phyloP scores from a whole-genome alignment of 2,329 filamentous ascomycete genomes.

The Albifimbria verrucaria region DNA sequence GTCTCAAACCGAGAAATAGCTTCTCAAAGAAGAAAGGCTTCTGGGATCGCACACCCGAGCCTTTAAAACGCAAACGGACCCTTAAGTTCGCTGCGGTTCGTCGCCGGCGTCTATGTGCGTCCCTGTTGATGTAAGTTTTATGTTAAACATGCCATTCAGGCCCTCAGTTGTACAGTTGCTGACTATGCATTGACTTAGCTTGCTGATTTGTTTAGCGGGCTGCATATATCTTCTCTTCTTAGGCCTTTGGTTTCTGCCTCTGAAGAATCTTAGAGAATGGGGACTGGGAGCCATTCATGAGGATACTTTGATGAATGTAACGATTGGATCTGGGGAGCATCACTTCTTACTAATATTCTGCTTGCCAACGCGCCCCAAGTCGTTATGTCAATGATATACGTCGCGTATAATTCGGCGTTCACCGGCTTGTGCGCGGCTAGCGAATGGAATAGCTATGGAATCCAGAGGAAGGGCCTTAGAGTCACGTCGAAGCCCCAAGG shows the following conservation, averaged over 20 bases:
- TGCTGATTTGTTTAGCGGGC: too few relatives aligned
- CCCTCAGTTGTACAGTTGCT: too few relatives aligned
- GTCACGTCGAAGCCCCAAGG: background rate
- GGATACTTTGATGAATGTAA: background rate
- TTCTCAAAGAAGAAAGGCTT: too few relatives aligned
- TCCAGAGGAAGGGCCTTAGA: background rate
- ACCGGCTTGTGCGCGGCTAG: background rate
- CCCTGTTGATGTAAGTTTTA: too few relatives aligned
- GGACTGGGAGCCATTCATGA: background rate
- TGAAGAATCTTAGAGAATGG: background rate
- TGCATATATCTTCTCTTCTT: too few relatives aligned
- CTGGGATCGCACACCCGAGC: too few relatives aligned
- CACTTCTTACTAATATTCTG: background rate
- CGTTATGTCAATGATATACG: background rate
- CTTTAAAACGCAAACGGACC: too few relatives aligned
- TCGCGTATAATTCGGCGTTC: background rate
- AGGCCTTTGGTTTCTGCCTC: background rate
- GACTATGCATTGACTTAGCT: too few relatives aligned
- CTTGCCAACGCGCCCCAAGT: background rate
- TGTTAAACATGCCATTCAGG: too few relatives aligned
- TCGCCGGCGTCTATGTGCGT: too few relatives aligned
- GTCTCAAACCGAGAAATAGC: background rate
- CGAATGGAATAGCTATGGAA: background rate
- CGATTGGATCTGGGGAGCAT: background rate
- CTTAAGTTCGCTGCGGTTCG: too few relatives aligned